Evolutionary conservation across 2,329 filamentous ascomycete genomes (phyloP).

Genomic region (Hymenoscyphus scutula): DNA sequence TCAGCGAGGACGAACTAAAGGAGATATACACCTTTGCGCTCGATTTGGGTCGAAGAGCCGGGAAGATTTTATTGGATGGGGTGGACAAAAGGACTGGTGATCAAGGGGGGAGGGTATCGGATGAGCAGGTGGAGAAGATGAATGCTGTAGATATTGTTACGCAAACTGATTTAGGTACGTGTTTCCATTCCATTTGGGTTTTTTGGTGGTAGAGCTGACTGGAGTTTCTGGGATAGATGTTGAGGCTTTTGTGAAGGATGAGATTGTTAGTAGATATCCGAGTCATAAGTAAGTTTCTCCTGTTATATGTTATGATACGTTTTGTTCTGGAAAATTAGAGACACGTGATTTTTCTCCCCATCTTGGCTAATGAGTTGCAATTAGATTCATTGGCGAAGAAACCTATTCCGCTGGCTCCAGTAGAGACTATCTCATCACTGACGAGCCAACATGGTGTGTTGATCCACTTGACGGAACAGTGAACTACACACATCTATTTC

Average conservation of each 20-base stretch:
- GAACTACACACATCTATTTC: conserved; percentile 77
- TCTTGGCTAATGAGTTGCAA: background rate
- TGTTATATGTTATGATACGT: background rate
- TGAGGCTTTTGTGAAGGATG: conserved; percentile 64
- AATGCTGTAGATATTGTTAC: conserved; percentile 77
- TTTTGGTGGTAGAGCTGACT: background rate
- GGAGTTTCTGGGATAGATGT: conserved; percentile 51
- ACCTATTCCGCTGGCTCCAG: conserved; percentile 67
- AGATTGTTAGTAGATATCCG: conserved; percentile 60
- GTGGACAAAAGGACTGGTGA: conserved; percentile 54
- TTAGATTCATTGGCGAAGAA: conserved; percentile 74
- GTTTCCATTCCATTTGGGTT: background rate
- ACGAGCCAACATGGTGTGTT: conserved; percentile 69
- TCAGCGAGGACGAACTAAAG: conserved; percentile 48
- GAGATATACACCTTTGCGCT: conserved; percentile 70
- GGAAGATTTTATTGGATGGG: conserved; percentile 62
- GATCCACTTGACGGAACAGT: conserved; percentile 77
- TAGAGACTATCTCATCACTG: conserved; percentile 64
- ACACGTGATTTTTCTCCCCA: conserved; percentile 2
- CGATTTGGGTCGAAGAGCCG: conserved; percentile 67
- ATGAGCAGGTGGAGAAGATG: conserved; percentile 58
- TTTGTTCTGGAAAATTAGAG: background rate
- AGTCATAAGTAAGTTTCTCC: conserved; percentile 55
- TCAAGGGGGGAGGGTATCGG: conserved; percentile 28
- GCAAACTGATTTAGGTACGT: conserved; percentile 67